Evolutionary conservation across 805 yeast species (phyloP).

Genomic region (Candida ipomoeae): DNA sequence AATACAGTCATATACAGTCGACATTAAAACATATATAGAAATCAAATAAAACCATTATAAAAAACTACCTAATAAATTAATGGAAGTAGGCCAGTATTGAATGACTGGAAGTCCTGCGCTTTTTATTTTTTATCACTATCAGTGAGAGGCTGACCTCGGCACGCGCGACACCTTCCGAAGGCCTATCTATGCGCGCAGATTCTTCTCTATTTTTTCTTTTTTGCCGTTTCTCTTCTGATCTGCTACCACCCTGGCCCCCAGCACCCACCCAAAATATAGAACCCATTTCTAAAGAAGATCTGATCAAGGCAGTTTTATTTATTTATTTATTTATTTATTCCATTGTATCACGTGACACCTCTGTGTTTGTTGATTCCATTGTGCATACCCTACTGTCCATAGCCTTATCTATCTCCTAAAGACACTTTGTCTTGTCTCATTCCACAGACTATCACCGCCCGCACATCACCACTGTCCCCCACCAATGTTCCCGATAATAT

Average conservation of each 20-base stretch:
- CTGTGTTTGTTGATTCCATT: no score
- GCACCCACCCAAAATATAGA: no score
- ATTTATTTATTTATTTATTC: no score
- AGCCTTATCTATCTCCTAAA: not conserved
- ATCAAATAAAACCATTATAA: no score
- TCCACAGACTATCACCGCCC: not conserved
- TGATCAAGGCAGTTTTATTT: no score
- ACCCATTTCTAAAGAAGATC: no score
- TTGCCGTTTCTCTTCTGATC: conserved; percentile 2
- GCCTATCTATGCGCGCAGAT: conserved; percentile 4
- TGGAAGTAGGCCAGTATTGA: no score
- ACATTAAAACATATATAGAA: no score
- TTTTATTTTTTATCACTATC: not conserved
- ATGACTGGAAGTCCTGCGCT: no score
- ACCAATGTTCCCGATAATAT: conserved; percentile 3
- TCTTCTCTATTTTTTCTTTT: not conserved
- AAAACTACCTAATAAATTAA: no score
- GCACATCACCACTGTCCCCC: not conserved
- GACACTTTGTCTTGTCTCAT: not conserved
- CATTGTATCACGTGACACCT: not conserved
- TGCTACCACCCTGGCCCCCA: not conserved
- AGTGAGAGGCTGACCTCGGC: not conserved
- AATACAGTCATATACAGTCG: no score
- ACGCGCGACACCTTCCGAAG: not conserved
- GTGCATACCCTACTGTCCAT: not conserved